Base-by-base conservation (phyloP, 2,329 filamentous ascomycete species). In the Eutypella sp. region DNA sequence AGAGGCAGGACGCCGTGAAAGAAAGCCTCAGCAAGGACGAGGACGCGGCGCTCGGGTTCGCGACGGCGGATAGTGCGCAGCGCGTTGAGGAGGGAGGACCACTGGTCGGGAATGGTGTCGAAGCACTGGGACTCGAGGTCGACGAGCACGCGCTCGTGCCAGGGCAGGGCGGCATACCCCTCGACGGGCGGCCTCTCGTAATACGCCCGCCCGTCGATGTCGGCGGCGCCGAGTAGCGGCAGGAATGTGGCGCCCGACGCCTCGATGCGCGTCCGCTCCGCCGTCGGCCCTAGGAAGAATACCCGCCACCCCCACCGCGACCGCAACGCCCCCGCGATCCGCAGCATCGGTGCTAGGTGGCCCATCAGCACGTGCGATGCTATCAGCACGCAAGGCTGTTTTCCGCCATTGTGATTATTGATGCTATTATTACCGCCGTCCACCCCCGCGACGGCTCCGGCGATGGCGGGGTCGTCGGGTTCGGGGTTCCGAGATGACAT, bases 1-100 rank as follows among this genome's bases (percentile, higher is more conserved):
- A 67, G 42, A 2, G 67, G 67, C 46, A 69, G 49, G 6, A 62
- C 48, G 13, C 66, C 66, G 36, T 63, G 61, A 46, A 66, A 68
- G 46, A 68, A 62, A 10, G 63, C 62, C 47, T 68, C 65, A 33
- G 48, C 55, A 6, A 68, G 46, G n/a, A 68, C 45, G 20, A 67
- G 25, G 15, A 67, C 50, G 4, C 53, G 47, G 1, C 55, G 38
- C 2, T 16, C 39, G 0, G 59, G 57, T 9, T 51, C 48, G 3
- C 49, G 49, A 2, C 7, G 24, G 15, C 54, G 54, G 25, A 7
- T 29, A 29, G 7, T 29, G 25, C 23, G 20, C 11, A 69, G 50
- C 0, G 62, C 61, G 1, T 51, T 51, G 29, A 53, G 53, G 40
- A 69, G 47, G 41, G 61, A 61, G 1, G 42, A 41, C 65, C 66